Evolutionary conservation across 441 rosid genomes (phyloP).

Genomic region (Erodium chrysanthum): DNA sequence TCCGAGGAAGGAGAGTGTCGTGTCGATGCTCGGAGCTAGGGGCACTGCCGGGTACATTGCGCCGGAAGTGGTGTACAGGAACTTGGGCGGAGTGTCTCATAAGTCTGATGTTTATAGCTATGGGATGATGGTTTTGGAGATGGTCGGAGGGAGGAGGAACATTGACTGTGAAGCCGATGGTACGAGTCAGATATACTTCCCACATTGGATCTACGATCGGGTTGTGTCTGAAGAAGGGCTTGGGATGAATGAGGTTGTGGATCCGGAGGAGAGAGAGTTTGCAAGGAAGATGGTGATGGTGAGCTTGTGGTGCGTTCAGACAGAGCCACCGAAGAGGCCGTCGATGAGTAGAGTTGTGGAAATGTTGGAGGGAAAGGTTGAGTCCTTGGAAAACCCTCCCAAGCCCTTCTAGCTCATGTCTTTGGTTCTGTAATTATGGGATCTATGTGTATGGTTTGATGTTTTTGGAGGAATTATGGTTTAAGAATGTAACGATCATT

Average conservation of each 20-base stretch:
- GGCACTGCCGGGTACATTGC: conserved; percentile 14
- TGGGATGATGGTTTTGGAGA: conserved; percentile 18
- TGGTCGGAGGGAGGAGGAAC: conserved; percentile 9
- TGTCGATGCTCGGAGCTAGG: conserved; percentile 13
- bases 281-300: conserved; percentile 15
- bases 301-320: conserved; percentile 18
- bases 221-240: conserved; percentile 9
- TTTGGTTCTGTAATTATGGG: too few relatives aligned
- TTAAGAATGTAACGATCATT: too few relatives aligned
- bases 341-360: conserved; percentile 14
- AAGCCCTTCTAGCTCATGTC: conserved; percentile 7
- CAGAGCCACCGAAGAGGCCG: conserved; percentile 4
- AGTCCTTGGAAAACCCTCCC: conserved; percentile 13
- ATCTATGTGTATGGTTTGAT: too few relatives aligned
- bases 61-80: conserved; percentile 12
- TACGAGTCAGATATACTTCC: conserved; percentile 13
- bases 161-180: not conserved
- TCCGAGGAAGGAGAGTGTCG: not conserved
- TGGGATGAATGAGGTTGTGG: not conserved
- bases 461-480: too few relatives aligned
- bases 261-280: not conserved
- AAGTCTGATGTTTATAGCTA: conserved; percentile 18
- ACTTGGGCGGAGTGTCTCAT: conserved; percentile 12
- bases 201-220: conserved; percentile 15
- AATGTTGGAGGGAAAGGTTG: conserved; percentile 18